Base-by-base conservation (phyloP, 306 rosid species). In the cucumber (Cucumis sativus) region DNA sequence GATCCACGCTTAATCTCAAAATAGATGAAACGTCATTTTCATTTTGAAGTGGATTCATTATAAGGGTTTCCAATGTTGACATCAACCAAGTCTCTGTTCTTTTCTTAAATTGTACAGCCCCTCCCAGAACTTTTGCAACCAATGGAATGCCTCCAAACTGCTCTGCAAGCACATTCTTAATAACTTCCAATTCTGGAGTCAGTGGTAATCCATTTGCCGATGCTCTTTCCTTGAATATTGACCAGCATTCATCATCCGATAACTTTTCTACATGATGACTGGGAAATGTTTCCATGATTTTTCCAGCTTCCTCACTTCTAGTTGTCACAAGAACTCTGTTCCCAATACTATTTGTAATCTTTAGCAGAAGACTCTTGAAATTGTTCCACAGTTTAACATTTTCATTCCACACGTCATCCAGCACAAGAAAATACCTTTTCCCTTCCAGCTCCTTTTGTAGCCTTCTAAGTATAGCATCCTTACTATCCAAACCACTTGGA, bases 351-450 rank as follows among this genome's bases (percentile, higher is more conserved):
- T 37, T n/a, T 7, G 40, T 47, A 18, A 77, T 35, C 30, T 20
- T 77, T 1, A 6, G 21, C 74, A 81, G 25, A 81, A 70, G 74
- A 61, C 61, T 14, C 25, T 16, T 77, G 65, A 81, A 52, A 2
- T 49, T 41, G 0, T 69, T 16, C 85, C 85, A 83, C 8, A 55
- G 63, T 0, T 23, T 10, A 3, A 7, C 14, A 49, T 59, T 18
- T 35, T 83, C 82, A 20, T 79, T 79, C 85, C 82, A 83, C 8
- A 79, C 78, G 79, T 83, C 85, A 66, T 82, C 85, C 1, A 82
- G 66, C 41, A 82, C 73, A 10, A 79, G 80, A n/a, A 82, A 41
- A 14, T 74, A 82, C 47, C 78, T 82, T 18, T 75, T 82, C 10
- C 49, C 73, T 5, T 75, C 67, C 55, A 79, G 30, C 76, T 66